These are phyloP conservation scores for Agrostemma githago DNA, from an alignment of 148 eudicot species.

Conservation along the genomic window DNA sequence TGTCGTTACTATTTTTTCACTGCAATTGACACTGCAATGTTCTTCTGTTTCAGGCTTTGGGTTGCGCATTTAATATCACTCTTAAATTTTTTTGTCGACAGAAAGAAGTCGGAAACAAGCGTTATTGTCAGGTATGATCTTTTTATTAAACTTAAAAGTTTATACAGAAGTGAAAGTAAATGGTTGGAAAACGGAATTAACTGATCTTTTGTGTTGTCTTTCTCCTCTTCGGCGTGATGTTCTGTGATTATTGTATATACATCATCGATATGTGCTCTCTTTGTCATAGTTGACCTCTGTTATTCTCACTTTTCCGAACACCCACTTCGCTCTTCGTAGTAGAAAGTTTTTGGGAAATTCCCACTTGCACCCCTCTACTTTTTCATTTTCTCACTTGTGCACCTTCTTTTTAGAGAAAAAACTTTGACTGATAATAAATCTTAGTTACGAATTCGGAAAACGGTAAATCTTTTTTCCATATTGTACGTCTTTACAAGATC, in stretches of 20 bases:
- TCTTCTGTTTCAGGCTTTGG: conserved; percentile 2
- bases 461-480: no score
- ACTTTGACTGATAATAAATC: no score
- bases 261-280: not conserved
- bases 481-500: no score
- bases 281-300: no score
- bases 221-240: not conserved
- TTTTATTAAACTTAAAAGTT: not conserved
- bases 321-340: no score
- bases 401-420: no score
- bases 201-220: not conserved
- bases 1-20: not conserved
- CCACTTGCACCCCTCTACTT: no score
- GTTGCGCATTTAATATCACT: not conserved
- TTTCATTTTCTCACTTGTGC: no score
- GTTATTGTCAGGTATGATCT: not conserved
- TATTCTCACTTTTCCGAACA: no score
- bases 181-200: not conserved
- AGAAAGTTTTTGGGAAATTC: no score
- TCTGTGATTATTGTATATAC: not conserved
- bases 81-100: not conserved
- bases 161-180: not conserved
- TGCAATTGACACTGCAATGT: not conserved
- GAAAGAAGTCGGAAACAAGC: not conserved
- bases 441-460: no score